Evolutionary conservation across 148 eudicot species (phyloP).

Genomic region (Cornus kousa): DNA sequence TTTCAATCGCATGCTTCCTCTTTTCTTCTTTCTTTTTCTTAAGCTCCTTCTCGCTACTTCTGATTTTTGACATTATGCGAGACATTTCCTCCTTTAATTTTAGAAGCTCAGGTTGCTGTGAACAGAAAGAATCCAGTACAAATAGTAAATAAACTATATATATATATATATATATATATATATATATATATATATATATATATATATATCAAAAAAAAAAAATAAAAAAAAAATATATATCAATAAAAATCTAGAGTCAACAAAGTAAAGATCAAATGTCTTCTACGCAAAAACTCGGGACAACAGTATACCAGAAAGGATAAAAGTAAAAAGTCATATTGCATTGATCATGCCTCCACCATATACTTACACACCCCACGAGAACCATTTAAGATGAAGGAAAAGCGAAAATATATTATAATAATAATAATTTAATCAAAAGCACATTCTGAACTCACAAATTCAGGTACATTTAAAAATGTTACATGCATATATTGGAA

Average conservation of each 20-base stretch:
- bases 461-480: background rate
- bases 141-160: conserved; percentile 10
- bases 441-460: background rate
- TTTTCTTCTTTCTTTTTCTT: conserved; percentile 84
- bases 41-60: conserved; percentile 76
- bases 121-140: conserved; percentile 16
- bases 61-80: conserved; percentile 67
- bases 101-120: conserved; percentile 84
- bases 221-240: background rate
- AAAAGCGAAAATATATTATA: background rate
- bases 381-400: background rate
- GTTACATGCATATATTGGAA: background rate
- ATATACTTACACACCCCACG: background rate
- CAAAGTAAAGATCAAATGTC: conserved; percentile 9
- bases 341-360: conserved; percentile 2
- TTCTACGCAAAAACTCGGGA: background rate
- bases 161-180: too few relatives aligned
- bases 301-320: background rate
- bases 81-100: conserved; percentile 73
- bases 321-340: background rate
- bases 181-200: too few relatives aligned
- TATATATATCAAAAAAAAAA: too few relatives aligned
- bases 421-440: background rate
- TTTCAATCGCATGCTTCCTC: conserved; percentile 60
- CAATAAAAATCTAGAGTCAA: background rate